Evolutionary conservation across 805 yeast genomes (phyloP).

Genomic region (Yarrowia sp.): DNA sequence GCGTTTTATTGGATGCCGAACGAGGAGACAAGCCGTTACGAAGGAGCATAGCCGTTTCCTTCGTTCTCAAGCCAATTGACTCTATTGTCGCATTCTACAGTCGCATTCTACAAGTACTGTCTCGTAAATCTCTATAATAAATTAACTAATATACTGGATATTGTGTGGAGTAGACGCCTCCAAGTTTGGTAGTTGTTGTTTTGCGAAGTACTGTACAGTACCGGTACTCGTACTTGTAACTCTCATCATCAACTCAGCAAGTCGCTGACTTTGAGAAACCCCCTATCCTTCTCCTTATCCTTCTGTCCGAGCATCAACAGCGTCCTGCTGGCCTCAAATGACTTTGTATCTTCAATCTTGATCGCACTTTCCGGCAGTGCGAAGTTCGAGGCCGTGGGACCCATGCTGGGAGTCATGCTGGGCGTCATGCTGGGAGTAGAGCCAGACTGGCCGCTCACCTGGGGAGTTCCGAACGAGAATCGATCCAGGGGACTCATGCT

Average conservation of each 20-base stretch:
- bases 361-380: constrained; percentile 27
- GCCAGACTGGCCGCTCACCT: constrained; percentile 15
- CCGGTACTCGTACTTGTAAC: no score
- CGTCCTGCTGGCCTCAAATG: constrained; percentile 34
- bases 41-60: no score
- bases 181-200: neutral
- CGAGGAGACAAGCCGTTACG: no score
- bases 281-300: constrained; percentile 33
- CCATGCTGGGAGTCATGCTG: constrained; percentile 22
- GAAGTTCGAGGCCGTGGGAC: neutral
- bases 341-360: constrained; percentile 33
- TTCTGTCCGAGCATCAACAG: constrained; percentile 33
- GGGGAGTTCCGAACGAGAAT: constrained; percentile 22
- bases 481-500: constrained; percentile 18
- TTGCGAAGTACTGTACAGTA: no score
- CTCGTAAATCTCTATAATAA: constrained; percentile 10
- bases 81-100: no score
- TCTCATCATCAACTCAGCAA: neutral
- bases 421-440: constrained; percentile 19
- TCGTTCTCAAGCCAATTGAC: no score
- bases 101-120: no score
- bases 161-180: no score
- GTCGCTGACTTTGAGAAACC: constrained; percentile 25
- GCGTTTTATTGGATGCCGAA: neutral
- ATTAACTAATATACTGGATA: constrained; percentile 21